Conservation (phyloP, 305 asterid species). For the Solanum chacoense region DNA sequence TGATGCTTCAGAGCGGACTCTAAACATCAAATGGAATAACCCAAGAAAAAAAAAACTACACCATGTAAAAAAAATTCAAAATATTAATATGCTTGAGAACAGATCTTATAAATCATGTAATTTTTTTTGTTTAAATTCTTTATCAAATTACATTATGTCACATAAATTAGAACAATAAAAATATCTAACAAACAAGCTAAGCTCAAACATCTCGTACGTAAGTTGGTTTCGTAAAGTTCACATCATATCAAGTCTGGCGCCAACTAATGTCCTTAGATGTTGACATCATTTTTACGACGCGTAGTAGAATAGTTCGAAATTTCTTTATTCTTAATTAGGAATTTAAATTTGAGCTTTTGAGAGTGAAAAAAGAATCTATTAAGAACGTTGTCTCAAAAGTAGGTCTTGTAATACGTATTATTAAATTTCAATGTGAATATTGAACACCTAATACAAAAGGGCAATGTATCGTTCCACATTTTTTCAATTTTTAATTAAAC, state of each 20-base stretch:
- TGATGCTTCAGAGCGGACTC: fast-evolving
- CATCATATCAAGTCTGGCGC: neutral
- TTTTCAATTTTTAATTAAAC: neutral
- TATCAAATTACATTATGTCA: neutral
- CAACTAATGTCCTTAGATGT: neutral
- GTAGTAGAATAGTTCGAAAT: neutral
- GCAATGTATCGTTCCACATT: neutral
- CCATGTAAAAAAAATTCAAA: neutral
- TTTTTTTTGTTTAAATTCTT: no score
- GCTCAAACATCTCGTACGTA: neutral
- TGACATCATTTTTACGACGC: neutral
- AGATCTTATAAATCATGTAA: neutral
- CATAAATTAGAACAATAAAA: neutral
- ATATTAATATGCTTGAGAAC: no score
- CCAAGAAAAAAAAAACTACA: neutral
- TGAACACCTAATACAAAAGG: neutral
- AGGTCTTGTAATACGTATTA: neutral
- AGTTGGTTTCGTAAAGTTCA: neutral
- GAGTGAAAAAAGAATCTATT: neutral
- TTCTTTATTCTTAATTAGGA: neutral
- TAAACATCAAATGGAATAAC: neutral
- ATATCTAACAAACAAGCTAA: neutral
- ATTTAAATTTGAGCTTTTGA: neutral
- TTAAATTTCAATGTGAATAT: no score
- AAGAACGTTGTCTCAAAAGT: neutral